These are phyloP conservation scores for Penicillium sp. DNA, from an alignment of 2,329 filamentous ascomycete genomes.

Conservation along the genomic window DNA sequence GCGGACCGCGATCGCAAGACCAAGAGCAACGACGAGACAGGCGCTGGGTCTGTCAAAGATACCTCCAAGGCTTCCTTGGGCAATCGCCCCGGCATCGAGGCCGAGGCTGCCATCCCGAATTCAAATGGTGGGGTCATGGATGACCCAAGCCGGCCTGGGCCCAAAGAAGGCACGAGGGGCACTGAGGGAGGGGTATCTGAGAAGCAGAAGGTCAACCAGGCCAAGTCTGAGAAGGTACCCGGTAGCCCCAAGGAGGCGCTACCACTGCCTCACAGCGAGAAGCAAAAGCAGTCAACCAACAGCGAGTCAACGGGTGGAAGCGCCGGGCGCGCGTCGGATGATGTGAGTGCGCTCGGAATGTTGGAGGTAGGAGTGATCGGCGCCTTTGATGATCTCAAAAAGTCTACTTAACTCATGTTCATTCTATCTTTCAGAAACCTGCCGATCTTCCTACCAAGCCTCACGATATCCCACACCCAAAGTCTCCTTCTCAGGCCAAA, in stretches of 20 bases:
- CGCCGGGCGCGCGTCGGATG: slow-evolving; percentile 37
- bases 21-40: slow-evolving; percentile 30
- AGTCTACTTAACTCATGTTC: background rate
- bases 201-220: slow-evolving; percentile 70
- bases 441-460: slow-evolving; percentile 71
- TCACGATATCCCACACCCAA: slow-evolving; percentile 64
- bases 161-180: slow-evolving; percentile 80
- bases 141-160: slow-evolving; percentile 67
- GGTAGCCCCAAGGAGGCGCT: slow-evolving; percentile 80
- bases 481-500: slow-evolving; percentile 47
- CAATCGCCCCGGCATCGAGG: slow-evolving; percentile 35
- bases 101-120: slow-evolving; percentile 43
- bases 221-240: slow-evolving; percentile 67
- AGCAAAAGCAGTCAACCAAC: slow-evolving; percentile 55
- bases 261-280: slow-evolving; percentile 72
- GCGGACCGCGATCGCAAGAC: slow-evolving; percentile 44
- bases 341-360: slow-evolving; percentile 42
- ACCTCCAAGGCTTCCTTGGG: slow-evolving; percentile 22
- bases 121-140: slow-evolving; percentile 83
- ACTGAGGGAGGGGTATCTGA: slow-evolving; percentile 85
- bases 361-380: slow-evolving; percentile 46
- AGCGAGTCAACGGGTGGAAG: slow-evolving; percentile 32
- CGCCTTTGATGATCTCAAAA: background rate
- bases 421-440: slow-evolving; percentile 59
- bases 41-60: slow-evolving; percentile 23